A percentile compares a stretch with the other conserved stretches of the same genome.
Evolutionary conservation across 2,329 filamentous ascomycete species (phyloP).

Genomic region (Alternaria brassicae): DNA sequence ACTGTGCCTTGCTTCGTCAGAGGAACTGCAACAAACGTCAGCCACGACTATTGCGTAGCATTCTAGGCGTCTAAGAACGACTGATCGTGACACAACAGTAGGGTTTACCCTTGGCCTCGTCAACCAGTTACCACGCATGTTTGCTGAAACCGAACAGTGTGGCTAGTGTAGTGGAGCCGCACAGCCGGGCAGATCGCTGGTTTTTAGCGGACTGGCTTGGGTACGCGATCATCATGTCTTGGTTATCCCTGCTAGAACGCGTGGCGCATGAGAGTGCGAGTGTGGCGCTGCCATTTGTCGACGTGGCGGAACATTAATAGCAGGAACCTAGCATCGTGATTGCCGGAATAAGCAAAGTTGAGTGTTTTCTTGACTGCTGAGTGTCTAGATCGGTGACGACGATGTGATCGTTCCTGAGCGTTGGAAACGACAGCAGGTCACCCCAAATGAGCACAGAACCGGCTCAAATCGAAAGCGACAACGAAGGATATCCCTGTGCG

Average conservation of each 20-base stretch:
- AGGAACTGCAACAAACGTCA: constrained; percentile 15
- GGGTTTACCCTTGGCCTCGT: constrained; percentile 7
- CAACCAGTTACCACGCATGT: constrained; percentile 11
- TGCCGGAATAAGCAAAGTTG: constrained; percentile 1
- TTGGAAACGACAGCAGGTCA: neutral
- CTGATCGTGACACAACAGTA: constrained; percentile 4
- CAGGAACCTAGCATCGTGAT: neutral
- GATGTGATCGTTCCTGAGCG: neutral
- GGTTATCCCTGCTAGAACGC: constrained; percentile 1
- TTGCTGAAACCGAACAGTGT: constrained; percentile 4
- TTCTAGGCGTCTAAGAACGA: neutral
- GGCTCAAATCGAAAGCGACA: neutral
- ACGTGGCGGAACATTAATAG: neutral
- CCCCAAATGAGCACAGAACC: neutral
- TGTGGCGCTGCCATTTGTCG: constrained; percentile 8
- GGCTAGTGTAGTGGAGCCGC: constrained; percentile 13
- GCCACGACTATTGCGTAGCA: constrained; percentile 24
- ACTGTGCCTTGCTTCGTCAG: constrained; percentile 3
- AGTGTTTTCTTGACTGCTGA: neutral
- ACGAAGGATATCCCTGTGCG: neutral
- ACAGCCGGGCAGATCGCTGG: constrained; percentile 10
- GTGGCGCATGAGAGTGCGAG: constrained; percentile 6
- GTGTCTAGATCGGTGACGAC: neutral
- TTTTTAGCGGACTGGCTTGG: constrained; percentile 7
- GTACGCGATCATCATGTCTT: constrained; percentile 5